Percentiles rank a stretch among this genome's conserved stretches.
Conservation (phyloP, 2,329 filamentous ascomycete genomes). For the Colletotrichum tropicicola region DNA sequence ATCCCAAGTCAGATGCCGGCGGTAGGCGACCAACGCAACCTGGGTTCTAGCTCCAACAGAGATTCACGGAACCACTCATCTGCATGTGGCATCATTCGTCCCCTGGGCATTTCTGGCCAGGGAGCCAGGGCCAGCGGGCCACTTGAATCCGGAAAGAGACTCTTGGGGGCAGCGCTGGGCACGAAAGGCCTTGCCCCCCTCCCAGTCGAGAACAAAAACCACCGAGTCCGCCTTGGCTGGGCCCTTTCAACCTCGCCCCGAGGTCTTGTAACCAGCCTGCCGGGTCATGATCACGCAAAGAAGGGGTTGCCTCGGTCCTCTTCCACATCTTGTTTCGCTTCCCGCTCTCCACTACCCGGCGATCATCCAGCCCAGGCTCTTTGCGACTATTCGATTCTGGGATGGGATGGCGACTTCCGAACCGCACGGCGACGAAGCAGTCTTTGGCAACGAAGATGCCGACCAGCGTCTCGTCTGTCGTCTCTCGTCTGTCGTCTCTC, state of each 20-base stretch:
- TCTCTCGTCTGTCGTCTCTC: no score
- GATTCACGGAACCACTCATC: background rate
- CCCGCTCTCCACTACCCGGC: slow-evolving; percentile 9
- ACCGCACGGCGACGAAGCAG: no score
- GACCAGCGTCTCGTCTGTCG: no score
- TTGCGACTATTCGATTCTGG: no score
- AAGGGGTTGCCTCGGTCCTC: background rate
- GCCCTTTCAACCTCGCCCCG: slow-evolving; percentile 6
- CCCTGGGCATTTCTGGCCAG: no score
- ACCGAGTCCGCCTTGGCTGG: slow-evolving; percentile 9
- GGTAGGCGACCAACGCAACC: background rate
- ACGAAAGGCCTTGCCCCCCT: background rate
- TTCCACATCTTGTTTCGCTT: background rate
- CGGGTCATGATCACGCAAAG: slow-evolving; percentile 14
- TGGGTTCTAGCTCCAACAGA: no score
- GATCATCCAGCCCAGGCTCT: no score
- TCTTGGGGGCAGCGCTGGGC: background rate
- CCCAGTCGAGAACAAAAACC: background rate
- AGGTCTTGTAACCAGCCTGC: slow-evolving; percentile 4
- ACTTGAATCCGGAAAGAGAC: background rate
- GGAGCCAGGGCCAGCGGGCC: background rate
- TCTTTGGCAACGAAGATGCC: no score
- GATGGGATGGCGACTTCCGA: no score
- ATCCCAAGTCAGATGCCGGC: background rate
- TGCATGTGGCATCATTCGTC: no score